phyloP scores from a whole-genome alignment of 1,139 yeast genomes.

The Hansenula anomala region DNA sequence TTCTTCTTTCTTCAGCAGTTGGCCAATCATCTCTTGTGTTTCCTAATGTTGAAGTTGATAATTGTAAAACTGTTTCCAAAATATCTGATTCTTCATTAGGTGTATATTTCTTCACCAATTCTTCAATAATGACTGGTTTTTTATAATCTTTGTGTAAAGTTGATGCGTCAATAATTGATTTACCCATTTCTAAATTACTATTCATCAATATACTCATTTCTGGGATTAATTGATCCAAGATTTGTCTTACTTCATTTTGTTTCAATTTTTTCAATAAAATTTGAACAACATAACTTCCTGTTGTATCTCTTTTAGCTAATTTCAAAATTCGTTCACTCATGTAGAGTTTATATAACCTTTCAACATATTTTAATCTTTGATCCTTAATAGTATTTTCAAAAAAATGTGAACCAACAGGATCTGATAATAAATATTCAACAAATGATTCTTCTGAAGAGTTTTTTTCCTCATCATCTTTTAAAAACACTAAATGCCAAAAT shows the following conservation, averaged over 20 bases:
- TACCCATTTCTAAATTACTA: slow-evolving; percentile 68
- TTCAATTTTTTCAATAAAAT: slow-evolving; percentile 58
- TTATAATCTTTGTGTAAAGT: slow-evolving; percentile 52
- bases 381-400: slow-evolving; percentile 65
- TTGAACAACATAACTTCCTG: slow-evolving; percentile 82
- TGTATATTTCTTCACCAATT: slow-evolving; percentile 55
- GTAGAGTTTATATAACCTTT: slow-evolving; percentile 64
- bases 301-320: slow-evolving; percentile 70
- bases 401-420: slow-evolving; percentile 89
- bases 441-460: slow-evolving; percentile 72
- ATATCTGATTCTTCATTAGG: slow-evolving; percentile 44
- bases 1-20: slow-evolving; percentile 81
- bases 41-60: slow-evolving; percentile 70
- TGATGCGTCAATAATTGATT: slow-evolving; percentile 66
- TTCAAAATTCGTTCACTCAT: slow-evolving; percentile 71
- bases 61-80: slow-evolving; percentile 62
- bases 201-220: slow-evolving; percentile 57
- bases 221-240: slow-evolving; percentile 68
- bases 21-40: slow-evolving; percentile 89
- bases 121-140: slow-evolving; percentile 59
- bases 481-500: slow-evolving; percentile 52
- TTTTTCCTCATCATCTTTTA: slow-evolving; percentile 36
- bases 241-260: slow-evolving; percentile 53
- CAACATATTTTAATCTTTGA: slow-evolving; percentile 64
- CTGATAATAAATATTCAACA: slow-evolving; percentile 79